Base-by-base conservation (phyloP, 2,329 filamentous ascomycete species). In the Microdochium paspali region DNA sequence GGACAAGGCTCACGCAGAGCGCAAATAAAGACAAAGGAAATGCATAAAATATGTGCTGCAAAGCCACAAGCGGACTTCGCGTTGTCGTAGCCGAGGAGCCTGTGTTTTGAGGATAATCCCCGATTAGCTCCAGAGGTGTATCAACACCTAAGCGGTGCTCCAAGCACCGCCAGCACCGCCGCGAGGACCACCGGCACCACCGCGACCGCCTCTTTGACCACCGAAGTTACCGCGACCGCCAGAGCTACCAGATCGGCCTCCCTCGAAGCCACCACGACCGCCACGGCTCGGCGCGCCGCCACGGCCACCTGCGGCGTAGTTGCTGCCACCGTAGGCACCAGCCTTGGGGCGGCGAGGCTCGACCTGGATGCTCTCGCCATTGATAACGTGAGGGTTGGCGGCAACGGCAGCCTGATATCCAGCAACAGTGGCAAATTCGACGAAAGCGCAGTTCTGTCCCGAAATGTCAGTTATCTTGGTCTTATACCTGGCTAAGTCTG, bases 361-460 rank as follows among this genome's bases (percentile, higher is more conserved):
- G 48, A 98, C 86, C 52, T 80, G 76, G 58, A 98, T 85, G 59
- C 80, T 83, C 66, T 95, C 85, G 56, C 82, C 85, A 58, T 85
- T 87, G 53, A 98, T 80, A 42, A 79, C 77, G 69, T 95, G 89
- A 30, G 91, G 91, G 71, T 94, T 97, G 56, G 84, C 85, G 51
- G 79, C 79, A 31, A 88, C 76, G 40, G 93, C 93, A 52, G 87
- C 85, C 65, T 88, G 79, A 69, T 95, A 96, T 44, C 82, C 89
- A 47, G 90, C 82, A 21, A 80, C 64, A 44, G 84, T 86, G 61
- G 83, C 85, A 67, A 93, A 98, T 66, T 98, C 93, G 50, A 96
- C 88, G 62, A 97, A 97, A 24, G 93, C 93, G 61, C 90, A 96
- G 76, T 93, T 96, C 91, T 95, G 62, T 24, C 35, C 18, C 40